Percentiles rank a stretch among this genome's conserved stretches.
These are phyloP conservation scores for Saprolegnia parasitica DNA, from an alignment of 352 stramenopile genomes.

Conservation along the genomic window DNA sequence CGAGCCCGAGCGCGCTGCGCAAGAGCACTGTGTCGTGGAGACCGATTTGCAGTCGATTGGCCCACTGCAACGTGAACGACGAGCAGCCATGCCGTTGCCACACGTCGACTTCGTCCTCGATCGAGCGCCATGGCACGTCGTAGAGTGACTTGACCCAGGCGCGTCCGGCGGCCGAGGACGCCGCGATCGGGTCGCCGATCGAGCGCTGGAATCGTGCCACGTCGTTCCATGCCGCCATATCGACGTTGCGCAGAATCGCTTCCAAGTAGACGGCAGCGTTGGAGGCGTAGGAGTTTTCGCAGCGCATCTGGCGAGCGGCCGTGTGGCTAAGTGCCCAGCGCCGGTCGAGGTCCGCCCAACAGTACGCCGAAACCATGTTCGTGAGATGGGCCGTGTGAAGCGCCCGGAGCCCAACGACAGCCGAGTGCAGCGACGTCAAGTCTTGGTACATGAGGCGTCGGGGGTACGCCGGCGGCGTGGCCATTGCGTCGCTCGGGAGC, in stretches of 20 bases:
- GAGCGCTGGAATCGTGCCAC: neutral
- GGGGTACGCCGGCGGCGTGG: neutral
- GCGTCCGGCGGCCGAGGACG: neutral
- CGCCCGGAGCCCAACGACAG: neutral
- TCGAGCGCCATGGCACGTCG: neutral
- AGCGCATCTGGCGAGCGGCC: conserved; percentile 3
- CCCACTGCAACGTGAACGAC: conserved; percentile 3
- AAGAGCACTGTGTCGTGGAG: neutral
- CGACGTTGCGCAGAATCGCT: conserved; percentile 11
- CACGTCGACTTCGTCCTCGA: neutral
- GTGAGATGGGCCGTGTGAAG: neutral
- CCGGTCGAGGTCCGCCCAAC: conserved; percentile 11
- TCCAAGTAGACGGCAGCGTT: conserved; percentile 18
- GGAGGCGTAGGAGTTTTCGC: neutral
- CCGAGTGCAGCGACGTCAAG: neutral
- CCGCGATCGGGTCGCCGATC: neutral
- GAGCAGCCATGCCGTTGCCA: neutral
- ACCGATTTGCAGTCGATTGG: neutral
- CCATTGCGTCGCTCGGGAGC: neutral
- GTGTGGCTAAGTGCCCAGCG: neutral
- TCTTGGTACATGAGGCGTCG: conserved; percentile 1
- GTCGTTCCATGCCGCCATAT: neutral
- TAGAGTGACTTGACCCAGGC: neutral
- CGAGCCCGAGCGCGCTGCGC: neutral
- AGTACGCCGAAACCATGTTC: neutral